Evolutionary conservation across 805 yeast species (phyloP).

Genomic region (Yarrowia divulgata): DNA sequence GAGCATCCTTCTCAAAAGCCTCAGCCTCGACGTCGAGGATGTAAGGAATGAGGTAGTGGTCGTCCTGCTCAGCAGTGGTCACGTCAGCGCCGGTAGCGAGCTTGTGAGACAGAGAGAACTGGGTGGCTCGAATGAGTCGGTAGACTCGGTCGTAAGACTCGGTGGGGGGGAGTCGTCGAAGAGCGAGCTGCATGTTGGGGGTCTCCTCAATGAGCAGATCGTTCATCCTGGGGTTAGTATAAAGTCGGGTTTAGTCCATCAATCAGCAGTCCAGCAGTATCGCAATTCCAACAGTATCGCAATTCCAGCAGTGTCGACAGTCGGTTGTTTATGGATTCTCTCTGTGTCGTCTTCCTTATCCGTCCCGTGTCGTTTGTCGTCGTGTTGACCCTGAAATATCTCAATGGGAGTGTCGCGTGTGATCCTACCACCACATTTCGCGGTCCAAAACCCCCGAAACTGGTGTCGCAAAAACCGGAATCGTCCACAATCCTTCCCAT

Average conservation of each 20-base stretch:
- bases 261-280: not conserved
- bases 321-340: not conserved
- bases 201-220: slow-evolving; percentile 89
- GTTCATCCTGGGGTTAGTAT: slow-evolving; percentile 61
- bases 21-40: slow-evolving; percentile 94
- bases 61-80: slow-evolving; percentile 72
- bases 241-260: no score
- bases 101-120: slow-evolving; percentile 81
- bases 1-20: slow-evolving; percentile 82
- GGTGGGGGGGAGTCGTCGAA: slow-evolving; percentile 82
- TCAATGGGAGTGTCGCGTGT: not conserved
- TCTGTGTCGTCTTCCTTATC: not conserved
- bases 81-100: slow-evolving; percentile 82
- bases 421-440: not conserved
- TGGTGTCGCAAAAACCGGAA: slow-evolving; percentile 16
- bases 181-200: slow-evolving; percentile 84
- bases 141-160: slow-evolving; percentile 89
- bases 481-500: slow-evolving; percentile 4
- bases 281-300: not conserved
- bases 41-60: slow-evolving; percentile 78
- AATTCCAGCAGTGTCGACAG: not conserved
- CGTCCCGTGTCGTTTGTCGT: not conserved
- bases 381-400: slow-evolving; percentile 6
- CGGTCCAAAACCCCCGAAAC: not conserved
- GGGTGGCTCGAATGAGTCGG: slow-evolving; percentile 93